These are phyloP conservation scores for Chenopodium quinoa DNA, from an alignment of 148 eudicot species.

Conservation along the genomic window DNA sequence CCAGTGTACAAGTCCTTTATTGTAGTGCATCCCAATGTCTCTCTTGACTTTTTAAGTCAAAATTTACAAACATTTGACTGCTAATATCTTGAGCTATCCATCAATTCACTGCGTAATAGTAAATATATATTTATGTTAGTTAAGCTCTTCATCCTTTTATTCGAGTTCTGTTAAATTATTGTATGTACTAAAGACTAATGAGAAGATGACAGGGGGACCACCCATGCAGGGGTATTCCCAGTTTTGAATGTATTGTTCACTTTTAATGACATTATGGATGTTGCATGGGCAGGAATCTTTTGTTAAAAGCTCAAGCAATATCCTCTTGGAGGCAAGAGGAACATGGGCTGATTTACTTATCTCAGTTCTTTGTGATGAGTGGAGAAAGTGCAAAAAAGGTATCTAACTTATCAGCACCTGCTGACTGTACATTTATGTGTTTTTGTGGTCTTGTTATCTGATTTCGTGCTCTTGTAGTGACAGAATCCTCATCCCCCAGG, in stretches of 20 bases:
- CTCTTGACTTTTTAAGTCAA: no score
- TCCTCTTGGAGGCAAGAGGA: slow-evolving; percentile 68
- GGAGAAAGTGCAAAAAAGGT: slow-evolving; percentile 98
- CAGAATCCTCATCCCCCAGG: slow-evolving; percentile 88
- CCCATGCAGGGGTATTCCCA: no score
- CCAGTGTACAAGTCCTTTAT: no score
- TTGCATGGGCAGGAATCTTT: slow-evolving; percentile 54
- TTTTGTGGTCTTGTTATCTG: slow-evolving; percentile 13
- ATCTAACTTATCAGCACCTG: slow-evolving; percentile 12
- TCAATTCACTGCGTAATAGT: no score
- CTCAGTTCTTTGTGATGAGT: slow-evolving; percentile 72
- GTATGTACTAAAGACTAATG: no score
- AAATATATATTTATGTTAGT: no score
- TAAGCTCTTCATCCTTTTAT: no score
- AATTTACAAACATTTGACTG: no score
- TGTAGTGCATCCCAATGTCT: no score
- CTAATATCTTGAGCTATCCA: no score
- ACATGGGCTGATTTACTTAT: slow-evolving; percentile 77
- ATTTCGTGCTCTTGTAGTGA: slow-evolving; percentile 43
- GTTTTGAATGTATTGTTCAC: slow-evolving; percentile 1
- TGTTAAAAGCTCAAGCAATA: slow-evolving; percentile 39
- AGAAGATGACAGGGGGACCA: no score
- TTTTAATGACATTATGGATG: slow-evolving; percentile 13
- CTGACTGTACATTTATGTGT: slow-evolving; percentile 4
- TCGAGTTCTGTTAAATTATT: no score